These are phyloP conservation scores for Gryganskiella cystojenkinii DNA, from an alignment of 192 early-diverging fungal genomes.

Conservation along the genomic window DNA sequence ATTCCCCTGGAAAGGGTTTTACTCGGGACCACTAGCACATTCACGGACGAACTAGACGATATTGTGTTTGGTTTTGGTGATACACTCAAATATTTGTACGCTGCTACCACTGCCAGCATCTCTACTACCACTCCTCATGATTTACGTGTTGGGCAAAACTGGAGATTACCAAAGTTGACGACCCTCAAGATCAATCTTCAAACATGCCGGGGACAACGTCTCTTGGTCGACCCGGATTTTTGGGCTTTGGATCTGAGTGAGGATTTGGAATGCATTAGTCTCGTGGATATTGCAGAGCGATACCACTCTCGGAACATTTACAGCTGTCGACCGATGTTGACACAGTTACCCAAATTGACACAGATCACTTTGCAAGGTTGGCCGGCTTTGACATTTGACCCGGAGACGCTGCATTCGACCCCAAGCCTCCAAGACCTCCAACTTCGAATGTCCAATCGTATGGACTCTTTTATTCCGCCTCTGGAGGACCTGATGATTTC, in stretches of 20 bases:
- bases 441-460: background rate
- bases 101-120: background rate
- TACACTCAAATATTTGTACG: background rate
- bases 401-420: background rate
- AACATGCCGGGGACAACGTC: no score
- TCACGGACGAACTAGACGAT: constrained; percentile 4
- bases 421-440: constrained; percentile 1
- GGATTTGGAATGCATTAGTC: no score
- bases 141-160: no score
- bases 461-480: background rate
- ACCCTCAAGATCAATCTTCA: no score
- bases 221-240: no score
- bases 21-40: background rate
- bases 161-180: no score
- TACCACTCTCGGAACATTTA: background rate
- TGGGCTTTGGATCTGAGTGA: no score
- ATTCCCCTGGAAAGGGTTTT: background rate
- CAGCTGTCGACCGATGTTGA: background rate
- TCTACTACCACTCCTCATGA: background rate
- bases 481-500: background rate
- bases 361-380: constrained; percentile 4
- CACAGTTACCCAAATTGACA: background rate
- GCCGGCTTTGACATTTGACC: constrained; percentile 13
- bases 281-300: no score
- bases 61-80: constrained; percentile 8